These are phyloP conservation scores for Dryadomyces sulphureus DNA, from an alignment of 2,329 filamentous ascomycete genomes.

Conservation along the genomic window DNA sequence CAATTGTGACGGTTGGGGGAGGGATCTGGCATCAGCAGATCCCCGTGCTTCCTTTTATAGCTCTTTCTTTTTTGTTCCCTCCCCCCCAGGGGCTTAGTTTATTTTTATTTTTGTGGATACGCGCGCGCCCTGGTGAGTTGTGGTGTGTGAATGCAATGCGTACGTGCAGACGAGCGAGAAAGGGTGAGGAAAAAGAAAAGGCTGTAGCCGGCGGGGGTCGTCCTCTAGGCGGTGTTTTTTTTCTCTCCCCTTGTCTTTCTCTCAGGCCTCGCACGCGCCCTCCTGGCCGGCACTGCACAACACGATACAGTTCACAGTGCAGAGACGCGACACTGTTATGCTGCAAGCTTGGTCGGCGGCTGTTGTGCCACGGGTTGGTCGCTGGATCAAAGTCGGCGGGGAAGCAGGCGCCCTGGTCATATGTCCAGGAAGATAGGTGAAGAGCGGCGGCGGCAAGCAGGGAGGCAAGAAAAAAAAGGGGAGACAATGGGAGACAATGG, in stretches of 20 bases:
- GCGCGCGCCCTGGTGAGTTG: conserved; percentile 3
- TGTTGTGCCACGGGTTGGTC: not conserved
- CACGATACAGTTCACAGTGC: not conserved
- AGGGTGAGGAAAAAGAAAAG: not conserved
- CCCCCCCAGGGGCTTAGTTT: not conserved
- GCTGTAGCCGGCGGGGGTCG: not conserved
- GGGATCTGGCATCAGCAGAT: conserved; percentile 21
- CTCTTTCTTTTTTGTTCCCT: not conserved
- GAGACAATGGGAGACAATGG: not conserved
- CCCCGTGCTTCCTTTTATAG: conserved; percentile 11
- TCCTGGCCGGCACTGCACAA: not conserved
- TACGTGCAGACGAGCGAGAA: not conserved
- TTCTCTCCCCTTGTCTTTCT: not conserved
- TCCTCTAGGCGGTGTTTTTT: not conserved
- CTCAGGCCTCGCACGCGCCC: not conserved
- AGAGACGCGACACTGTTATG: not conserved
- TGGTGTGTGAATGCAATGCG: conserved; percentile 2
- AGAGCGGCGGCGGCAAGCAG: too few relatives aligned
- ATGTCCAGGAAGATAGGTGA: not conserved
- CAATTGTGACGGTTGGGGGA: conserved; percentile 29
- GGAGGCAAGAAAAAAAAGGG: not conserved
- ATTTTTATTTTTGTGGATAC: not conserved
- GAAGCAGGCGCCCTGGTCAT: not conserved
- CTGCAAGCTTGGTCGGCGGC: not conserved
- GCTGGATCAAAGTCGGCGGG: not conserved